A percentile compares a stretch with the other conserved stretches of the same genome.
Evolutionary conservation across 352 stramenopile genomes (phyloP).

Genomic region (Phytophthora citricola): DNA sequence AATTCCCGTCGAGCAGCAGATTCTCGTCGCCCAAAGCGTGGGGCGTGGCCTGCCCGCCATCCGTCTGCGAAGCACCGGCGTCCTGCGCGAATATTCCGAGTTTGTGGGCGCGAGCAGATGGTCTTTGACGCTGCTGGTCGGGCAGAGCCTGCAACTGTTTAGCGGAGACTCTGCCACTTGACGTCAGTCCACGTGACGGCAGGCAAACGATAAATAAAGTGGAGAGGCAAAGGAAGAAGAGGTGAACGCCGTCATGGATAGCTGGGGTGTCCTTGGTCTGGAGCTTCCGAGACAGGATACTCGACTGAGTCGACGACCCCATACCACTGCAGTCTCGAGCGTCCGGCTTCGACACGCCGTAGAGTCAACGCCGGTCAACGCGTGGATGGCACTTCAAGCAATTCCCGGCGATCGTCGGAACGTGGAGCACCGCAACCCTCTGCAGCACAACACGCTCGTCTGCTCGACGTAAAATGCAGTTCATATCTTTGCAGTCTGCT

Average conservation of each 20-base stretch:
- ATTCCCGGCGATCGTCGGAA: conserved; percentile 20
- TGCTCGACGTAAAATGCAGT: background rate
- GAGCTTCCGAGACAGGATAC: background rate
- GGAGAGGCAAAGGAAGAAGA: background rate
- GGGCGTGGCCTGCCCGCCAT: conserved; percentile 19
- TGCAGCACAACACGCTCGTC: conserved; percentile 1
- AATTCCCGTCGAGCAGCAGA: conserved; percentile 39
- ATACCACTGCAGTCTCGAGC: conserved; percentile 23
- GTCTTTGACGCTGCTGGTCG: conserved; percentile 41
- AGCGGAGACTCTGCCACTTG: conserved; percentile 12
- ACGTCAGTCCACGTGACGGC: conserved; percentile 3
- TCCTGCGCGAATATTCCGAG: conserved; percentile 32
- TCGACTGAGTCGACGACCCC: background rate
- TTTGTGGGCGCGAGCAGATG: conserved; percentile 26
- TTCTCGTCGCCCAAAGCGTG: conserved; percentile 30
- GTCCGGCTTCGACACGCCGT: conserved; percentile 16
- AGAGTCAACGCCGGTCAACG: conserved; percentile 19
- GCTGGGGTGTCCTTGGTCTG: background rate
- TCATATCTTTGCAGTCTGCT: conserved; percentile 10
- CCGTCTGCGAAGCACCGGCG: conserved; percentile 32
- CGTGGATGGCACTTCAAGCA: conserved; percentile 21
- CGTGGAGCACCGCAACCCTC: conserved; percentile 5
- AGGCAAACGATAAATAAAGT: conserved; percentile 9
- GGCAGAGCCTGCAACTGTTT: conserved; percentile 36
- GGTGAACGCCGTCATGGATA: background rate